Evolutionary conservation across 768 basidiomycete genomes (phyloP).

Genomic region (Sarcomyxa edulis): DNA sequence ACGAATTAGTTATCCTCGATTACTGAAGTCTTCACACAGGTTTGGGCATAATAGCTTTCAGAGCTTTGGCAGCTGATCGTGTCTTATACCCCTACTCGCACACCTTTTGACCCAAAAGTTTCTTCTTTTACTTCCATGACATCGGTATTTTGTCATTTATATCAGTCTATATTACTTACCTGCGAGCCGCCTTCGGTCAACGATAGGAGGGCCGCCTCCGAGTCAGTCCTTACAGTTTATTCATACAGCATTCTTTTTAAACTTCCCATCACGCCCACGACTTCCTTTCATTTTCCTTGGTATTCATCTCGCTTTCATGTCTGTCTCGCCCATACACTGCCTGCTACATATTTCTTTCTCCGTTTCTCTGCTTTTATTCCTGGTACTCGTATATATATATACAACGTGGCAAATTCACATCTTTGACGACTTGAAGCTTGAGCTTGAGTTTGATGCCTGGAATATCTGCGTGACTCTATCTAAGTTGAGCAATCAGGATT

Average conservation of each 20-base stretch:
- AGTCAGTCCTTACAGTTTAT: slow-evolving; percentile 58
- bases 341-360: slow-evolving; percentile 32
- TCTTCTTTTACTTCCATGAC: slow-evolving; percentile 17
- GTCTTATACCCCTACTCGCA: slow-evolving; percentile 13
- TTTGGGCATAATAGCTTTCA: slow-evolving; percentile 66
- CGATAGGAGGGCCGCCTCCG: slow-evolving; percentile 41
- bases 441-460: too few relatives aligned
- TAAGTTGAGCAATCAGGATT: too few relatives aligned
- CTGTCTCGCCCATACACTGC: slow-evolving; percentile 21
- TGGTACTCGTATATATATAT: slow-evolving; percentile 34
- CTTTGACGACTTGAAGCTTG: too few relatives aligned
- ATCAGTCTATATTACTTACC: slow-evolving; percentile 49
- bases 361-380: slow-evolving; percentile 26
- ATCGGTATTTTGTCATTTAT: slow-evolving; percentile 37
- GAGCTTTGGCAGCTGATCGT: slow-evolving; percentile 13
- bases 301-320: slow-evolving; percentile 14
- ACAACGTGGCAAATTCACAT: slow-evolving; percentile 39
- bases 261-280: slow-evolving; percentile 7
- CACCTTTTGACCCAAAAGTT: slow-evolving; percentile 10
- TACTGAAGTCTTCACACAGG: slow-evolving; percentile 34
- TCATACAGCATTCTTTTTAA: slow-evolving; percentile 28
- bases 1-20: slow-evolving; percentile 5
- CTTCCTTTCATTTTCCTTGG: slow-evolving; percentile 9
- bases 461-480: too few relatives aligned
- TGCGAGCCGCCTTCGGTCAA: slow-evolving; percentile 34